Evolutionary conservation across 345 rosid genomes (phyloP).

Genomic region (Psidium guajava): DNA sequence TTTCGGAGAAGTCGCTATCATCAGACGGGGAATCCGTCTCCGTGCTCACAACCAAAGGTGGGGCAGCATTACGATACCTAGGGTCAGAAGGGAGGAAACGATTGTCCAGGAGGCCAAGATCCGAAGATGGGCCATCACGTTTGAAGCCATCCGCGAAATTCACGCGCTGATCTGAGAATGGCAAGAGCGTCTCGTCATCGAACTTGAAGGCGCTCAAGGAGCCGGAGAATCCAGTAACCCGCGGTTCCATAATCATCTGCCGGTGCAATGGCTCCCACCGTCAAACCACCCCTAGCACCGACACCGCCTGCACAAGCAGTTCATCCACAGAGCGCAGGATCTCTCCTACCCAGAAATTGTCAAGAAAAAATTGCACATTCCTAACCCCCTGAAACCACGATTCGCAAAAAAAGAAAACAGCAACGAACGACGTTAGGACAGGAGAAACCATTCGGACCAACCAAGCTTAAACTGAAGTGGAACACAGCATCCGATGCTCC

Average conservation of each 20-base stretch:
- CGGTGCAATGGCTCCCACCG: not conserved
- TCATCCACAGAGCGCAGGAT: not conserved
- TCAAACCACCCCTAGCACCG: not conserved
- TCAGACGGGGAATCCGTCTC: slow-evolving; percentile 35
- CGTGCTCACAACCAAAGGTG: not conserved
- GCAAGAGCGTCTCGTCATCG: slow-evolving; percentile 17
- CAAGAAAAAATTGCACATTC: not conserved
- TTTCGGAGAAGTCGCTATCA: slow-evolving; percentile 38
- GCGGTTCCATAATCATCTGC: not conserved
- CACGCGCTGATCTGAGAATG: slow-evolving; percentile 14
- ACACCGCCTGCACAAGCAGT: not conserved
- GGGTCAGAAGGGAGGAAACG: slow-evolving; percentile 7
- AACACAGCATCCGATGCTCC: no score
- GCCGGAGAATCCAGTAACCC: not conserved
- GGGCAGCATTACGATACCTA: slow-evolving; percentile 5
- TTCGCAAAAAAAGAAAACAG: not conserved
- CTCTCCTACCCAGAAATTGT: not conserved
- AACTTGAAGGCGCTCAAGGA: slow-evolving; percentile 14
- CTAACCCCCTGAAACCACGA: not conserved
- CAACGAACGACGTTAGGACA: not conserved
- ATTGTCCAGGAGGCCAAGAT: slow-evolving; percentile 19
- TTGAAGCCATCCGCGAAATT: not conserved
- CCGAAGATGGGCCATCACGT: not conserved
- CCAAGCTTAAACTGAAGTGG: not conserved
- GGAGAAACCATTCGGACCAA: not conserved